These are phyloP conservation scores for Microbotryomycetes sp. DNA, from an alignment of 1,284 basidiomycete species.

Conservation along the genomic window DNA sequence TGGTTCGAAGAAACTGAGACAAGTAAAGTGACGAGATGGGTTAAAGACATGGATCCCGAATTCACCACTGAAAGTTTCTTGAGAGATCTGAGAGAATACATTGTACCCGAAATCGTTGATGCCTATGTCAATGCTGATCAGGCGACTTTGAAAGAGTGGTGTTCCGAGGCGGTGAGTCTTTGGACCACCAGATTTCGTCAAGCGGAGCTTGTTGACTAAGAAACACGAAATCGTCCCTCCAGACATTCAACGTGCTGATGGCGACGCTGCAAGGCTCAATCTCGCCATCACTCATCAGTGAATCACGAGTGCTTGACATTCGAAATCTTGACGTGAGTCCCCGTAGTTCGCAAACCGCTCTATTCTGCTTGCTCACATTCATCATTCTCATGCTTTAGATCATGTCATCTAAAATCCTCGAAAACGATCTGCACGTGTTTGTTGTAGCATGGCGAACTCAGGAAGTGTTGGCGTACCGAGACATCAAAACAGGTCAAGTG, in stretches of 20 bases:
- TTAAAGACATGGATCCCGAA: slow-evolving; percentile 77
- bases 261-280: slow-evolving; percentile 95
- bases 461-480: slow-evolving; percentile 86
- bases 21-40: slow-evolving; percentile 79
- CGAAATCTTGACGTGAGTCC: slow-evolving; percentile 79
- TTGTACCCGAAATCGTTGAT: slow-evolving; percentile 95
- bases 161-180: slow-evolving; percentile 81
- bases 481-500: slow-evolving; percentile 77
- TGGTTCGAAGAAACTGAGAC: slow-evolving; percentile 94
- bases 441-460: slow-evolving; percentile 91
- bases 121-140: slow-evolving; percentile 86
- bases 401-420: slow-evolving; percentile 74
- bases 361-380: neutral
- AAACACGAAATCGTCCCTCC: neutral
- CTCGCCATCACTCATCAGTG: slow-evolving; percentile 77
- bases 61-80: slow-evolving; percentile 85
- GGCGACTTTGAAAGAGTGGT: slow-evolving; percentile 82
- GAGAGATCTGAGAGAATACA: slow-evolving; percentile 89
- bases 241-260: slow-evolving; percentile 96
- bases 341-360: neutral
- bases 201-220: neutral
- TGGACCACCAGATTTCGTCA: neutral
- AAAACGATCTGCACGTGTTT: slow-evolving; percentile 82
- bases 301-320: slow-evolving; percentile 88
- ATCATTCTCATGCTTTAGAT: slow-evolving; percentile 47